phyloP scores from a whole-genome alignment of 2,329 filamentous ascomycete genomes.

The Hymenoscyphus linearis region DNA sequence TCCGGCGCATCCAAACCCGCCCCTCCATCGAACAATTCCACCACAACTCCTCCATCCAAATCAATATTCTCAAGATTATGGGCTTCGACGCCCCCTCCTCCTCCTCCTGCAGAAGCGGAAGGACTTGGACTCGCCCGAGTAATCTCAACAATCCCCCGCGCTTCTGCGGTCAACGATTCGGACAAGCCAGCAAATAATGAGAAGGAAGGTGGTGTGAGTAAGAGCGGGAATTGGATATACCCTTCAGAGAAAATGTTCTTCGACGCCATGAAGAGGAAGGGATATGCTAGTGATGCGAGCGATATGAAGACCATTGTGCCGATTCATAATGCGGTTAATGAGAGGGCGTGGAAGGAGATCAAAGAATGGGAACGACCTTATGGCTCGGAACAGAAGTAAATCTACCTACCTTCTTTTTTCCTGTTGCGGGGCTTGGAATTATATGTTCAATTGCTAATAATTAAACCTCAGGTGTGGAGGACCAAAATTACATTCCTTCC shows the following conservation, averaged over 20 bases:
- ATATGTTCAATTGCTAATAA: conserved; percentile 5
- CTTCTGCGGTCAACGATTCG: conserved; percentile 37
- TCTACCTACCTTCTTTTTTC: conserved; percentile 2
- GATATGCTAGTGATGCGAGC: conserved; percentile 60
- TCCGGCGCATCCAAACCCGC: conserved; percentile 33
- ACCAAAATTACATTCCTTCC: conserved; percentile 78
- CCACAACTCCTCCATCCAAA: conserved; percentile 31
- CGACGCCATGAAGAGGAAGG: conserved; percentile 90
- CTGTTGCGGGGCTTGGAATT: not conserved
- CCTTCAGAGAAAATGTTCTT: conserved; percentile 98
- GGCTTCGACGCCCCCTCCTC: conserved; percentile 9
- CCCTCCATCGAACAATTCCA: conserved; percentile 33
- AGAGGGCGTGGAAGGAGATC: conserved; percentile 92
- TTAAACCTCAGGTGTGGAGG: conserved; percentile 55
- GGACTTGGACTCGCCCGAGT: conserved; percentile 62
- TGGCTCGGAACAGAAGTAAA: conserved; percentile 50
- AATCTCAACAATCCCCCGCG: conserved; percentile 73
- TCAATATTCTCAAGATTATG: conserved; percentile 21
- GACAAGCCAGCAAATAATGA: conserved; percentile 66
- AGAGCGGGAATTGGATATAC: conserved; percentile 91
- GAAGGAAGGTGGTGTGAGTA: conserved; percentile 63
- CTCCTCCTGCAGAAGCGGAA: conserved; percentile 6
- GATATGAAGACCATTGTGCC: conserved; percentile 93
- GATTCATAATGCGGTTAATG: conserved; percentile 98
- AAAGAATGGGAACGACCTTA: conserved; percentile 78